Conservation (phyloP, 108 stramenopile genomes). For the Discostella stelligeroides region DNA sequence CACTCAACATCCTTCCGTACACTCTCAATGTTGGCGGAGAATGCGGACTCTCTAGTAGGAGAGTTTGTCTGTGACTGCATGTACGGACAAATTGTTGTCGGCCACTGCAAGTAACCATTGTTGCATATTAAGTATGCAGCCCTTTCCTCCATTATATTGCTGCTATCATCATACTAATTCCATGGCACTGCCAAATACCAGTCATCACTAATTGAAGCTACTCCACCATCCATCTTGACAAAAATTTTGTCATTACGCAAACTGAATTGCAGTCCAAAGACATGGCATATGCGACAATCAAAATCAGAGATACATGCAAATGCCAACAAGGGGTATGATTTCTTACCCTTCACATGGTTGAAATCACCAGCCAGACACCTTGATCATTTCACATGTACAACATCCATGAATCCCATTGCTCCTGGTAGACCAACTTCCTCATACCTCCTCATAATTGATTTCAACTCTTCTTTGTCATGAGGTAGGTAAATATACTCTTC, state of each 20-base stretch:
- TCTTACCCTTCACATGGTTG: constrained; percentile 27
- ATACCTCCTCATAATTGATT: too few species aligned
- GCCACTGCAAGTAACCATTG: constrained; percentile 51
- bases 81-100: constrained; percentile 29
- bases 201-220: not conserved
- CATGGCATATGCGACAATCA: constrained; percentile 1
- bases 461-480: too few species aligned
- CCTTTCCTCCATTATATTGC: constrained; percentile 30
- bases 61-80: not conserved
- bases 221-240: not conserved
- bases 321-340: constrained; percentile 29
- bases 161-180: not conserved
- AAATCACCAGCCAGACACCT: constrained; percentile 13
- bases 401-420: too few species aligned
- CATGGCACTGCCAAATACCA: constrained; percentile 9
- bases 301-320: constrained; percentile 28
- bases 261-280: constrained; percentile 20
- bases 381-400: too few species aligned
- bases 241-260: constrained; percentile 22
- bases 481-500: too few species aligned
- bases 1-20: constrained; percentile 59
- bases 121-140: constrained; percentile 50
- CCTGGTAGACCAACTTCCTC: too few species aligned
- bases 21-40: constrained; percentile 39
- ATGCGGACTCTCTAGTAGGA: constrained; percentile 1